Evolutionary conservation across 306 rosid species (phyloP).

Genomic region (Fagus sylvatica): DNA sequence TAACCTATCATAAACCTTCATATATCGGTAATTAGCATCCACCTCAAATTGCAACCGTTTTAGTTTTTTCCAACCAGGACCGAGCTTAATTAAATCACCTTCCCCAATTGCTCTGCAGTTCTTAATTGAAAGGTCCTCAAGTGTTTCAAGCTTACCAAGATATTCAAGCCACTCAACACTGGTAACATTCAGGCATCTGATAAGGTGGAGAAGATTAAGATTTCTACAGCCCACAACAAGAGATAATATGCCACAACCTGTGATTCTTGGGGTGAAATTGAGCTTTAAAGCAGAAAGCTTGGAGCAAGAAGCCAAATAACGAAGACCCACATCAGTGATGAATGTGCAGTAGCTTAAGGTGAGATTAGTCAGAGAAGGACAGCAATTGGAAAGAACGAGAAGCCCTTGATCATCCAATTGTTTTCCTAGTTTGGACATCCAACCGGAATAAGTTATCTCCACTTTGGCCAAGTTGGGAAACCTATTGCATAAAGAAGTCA

Average conservation of each 20-base stretch:
- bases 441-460: constrained; percentile 78
- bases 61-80: constrained; percentile 71
- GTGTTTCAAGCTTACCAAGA: constrained; percentile 51
- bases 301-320: constrained; percentile 61
- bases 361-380: constrained; percentile 62
- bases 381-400: constrained; percentile 52
- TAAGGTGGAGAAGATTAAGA: constrained; percentile 72
- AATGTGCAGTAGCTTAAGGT: constrained; percentile 78
- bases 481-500: constrained; percentile 65
- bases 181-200: constrained; percentile 74
- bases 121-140: constrained; percentile 52
- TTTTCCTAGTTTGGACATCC: constrained; percentile 92
- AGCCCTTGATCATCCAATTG: constrained; percentile 89
- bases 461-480: constrained; percentile 61
- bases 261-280: constrained; percentile 76
- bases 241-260: constrained; percentile 80
- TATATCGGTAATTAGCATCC: constrained; percentile 77
- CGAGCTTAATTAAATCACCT: constrained; percentile 60
- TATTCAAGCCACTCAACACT: constrained; percentile 70
- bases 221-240: constrained; percentile 79
- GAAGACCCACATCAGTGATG: constrained; percentile 80
- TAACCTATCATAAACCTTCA: constrained; percentile 83
- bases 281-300: constrained; percentile 67
- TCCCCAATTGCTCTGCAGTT: constrained; percentile 62
- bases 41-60: constrained; percentile 83